Evolutionary conservation across 164 flowering plant species (phyloP), one percentile per base, ranked within the genome.

Genomic region (Vitis riparia): DNA sequence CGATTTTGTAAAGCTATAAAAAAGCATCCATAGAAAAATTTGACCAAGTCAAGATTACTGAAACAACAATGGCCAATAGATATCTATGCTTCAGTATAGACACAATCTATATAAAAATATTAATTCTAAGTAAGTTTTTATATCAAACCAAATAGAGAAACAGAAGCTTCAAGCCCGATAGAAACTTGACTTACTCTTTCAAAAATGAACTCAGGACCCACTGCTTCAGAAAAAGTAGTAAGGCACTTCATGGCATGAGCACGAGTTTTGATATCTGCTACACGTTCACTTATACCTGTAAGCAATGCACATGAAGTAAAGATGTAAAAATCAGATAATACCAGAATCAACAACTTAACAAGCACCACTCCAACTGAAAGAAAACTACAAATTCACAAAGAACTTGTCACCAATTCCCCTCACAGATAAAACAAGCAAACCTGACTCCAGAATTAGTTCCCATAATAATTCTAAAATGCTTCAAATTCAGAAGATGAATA

Each of bases 241-340:
- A 96, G 93, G 72, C 99, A 96, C 78, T 92, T 96, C 98, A 92
- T 96, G 51, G 98, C 95, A 79, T 83, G 95, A 65, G 75, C 81
- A 73, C 99, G 93, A 11, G 99, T 93, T 77, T 96, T 96, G 19
- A 96, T 93, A 80, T 96, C 99, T 29, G 99, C 99, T 27, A 96
- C 98, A 48, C 99, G 79, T 80, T 96, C 99, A 73, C 92, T 84
- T 63, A 86, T 73, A 73, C 99, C 99, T 96, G 78, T 14, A 50
- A 66, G 65, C 47, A 16, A 64, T 19, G 72, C 52, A 71, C 53
- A 53, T 16, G 11, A 71, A 3, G 60, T 23, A 23, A 16, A 10
- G 15, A 23, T 32, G 15, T 11, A 12, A 6, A 61, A 37, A 37
- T 32, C 7, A 13, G 3, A 11, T 14, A 37, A 61, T 3, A 53